Evolutionary conservation across 1,284 basidiomycete species (phyloP), one percentile per base, ranked within the genome.

Genomic region (Trametes sp.): DNA sequence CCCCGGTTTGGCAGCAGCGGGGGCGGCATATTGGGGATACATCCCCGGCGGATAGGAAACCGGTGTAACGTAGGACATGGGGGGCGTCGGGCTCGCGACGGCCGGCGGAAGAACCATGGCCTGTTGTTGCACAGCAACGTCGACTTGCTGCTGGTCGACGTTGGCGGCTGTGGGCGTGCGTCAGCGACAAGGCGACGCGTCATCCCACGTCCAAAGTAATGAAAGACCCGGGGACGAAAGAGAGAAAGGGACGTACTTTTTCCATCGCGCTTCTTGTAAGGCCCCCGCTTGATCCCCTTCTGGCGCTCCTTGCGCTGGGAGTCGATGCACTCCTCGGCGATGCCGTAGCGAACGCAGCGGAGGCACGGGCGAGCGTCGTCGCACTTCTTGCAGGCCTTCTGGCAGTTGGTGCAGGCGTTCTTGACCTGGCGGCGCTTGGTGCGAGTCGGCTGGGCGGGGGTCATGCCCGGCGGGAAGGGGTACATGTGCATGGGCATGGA

Each of bases 241-340:
- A 16, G 50, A 14, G 28, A 44, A 44, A 7, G 45, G 71, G 58
- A 76, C 87, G 77, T 72, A 91, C 90, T 84, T 84, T 88, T 91
- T 83, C 84, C 87, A 88, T 92, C 89, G 84, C 90, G 89, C 86
- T 94, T 93, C 90, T 93, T 95, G 89, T 95, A 95, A 76, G 93
- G 93, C 51, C 93, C 93, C 70, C 93, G 81, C 82, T 94, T 95
- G 72, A 93, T 84, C 68, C 93, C 93, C 74, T 92, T 93, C 78
- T 89, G 90, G 71, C 93, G 82, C 77, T 94, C 92, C 80, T 94
- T 95, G 70, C 93, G 84, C 77, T 89, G 85, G 51, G 90, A 92
- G 79, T 94, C 89, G 70, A 91, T 79, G 74, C 93, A 95, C 69
- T 89, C 88, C 74, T 93, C 91, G 50, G 85, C 82, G 66, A 91